Percentiles rank a stretch among this genome's conserved stretches.
These are phyloP conservation scores for Epichloe typhina DNA, from an alignment of 2,329 filamentous ascomycete genomes.

Conservation along the genomic window DNA sequence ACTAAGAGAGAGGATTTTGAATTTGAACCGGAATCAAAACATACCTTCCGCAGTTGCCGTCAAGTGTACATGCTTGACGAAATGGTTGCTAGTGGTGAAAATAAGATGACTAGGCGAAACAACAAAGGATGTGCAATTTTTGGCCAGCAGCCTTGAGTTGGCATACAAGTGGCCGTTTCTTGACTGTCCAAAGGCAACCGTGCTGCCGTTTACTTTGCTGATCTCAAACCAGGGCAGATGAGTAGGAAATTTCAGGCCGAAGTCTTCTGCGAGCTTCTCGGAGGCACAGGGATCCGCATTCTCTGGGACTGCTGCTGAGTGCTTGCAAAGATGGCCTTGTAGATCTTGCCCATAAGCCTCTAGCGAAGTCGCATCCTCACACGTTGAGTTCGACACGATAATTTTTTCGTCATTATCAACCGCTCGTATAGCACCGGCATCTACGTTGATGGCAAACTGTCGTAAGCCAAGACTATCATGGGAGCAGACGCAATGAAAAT, in stretches of 20 bases:
- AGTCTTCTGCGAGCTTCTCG: conserved; percentile 14
- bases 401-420: conserved; percentile 10
- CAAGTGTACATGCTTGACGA: conserved; percentile 89
- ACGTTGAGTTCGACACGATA: conserved; percentile 19
- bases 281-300: not conserved
- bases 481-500: conserved; percentile 20
- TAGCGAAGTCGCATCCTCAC: conserved; percentile 15
- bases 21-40: conserved; percentile 7
- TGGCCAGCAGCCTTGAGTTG: conserved; percentile 58
- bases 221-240: conserved; percentile 42
- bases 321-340: conserved; percentile 30
- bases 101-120: conserved; percentile 73
- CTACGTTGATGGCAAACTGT: conserved; percentile 12
- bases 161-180: conserved; percentile 67
- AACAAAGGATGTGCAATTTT: conserved; percentile 86
- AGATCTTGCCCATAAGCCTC: conserved; percentile 32
- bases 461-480: conserved; percentile 13
- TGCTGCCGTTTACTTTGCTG: conserved; percentile 26
- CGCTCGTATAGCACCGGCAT: conserved; percentile 6
- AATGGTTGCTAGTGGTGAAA: conserved; percentile 82
- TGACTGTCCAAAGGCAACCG: conserved; percentile 51
- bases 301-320: conserved; percentile 16
- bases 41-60: conserved; percentile 46
- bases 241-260: conserved; percentile 26
- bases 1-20: not conserved